phyloP scores from a whole-genome alignment of 352 stramenopile species.

The Phytopythium kandeliae region DNA sequence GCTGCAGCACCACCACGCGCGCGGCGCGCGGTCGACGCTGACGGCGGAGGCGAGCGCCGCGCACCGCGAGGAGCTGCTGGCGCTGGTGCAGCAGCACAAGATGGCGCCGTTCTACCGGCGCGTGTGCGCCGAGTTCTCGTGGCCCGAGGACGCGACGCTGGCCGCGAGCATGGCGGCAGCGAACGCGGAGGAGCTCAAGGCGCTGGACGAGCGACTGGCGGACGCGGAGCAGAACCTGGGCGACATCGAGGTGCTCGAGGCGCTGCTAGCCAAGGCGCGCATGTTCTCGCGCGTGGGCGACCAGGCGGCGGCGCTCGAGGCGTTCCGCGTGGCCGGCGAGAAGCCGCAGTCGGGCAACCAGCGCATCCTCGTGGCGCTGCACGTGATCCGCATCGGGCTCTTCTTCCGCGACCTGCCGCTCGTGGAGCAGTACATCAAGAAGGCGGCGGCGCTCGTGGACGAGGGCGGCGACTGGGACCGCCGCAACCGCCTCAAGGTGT shows the following conservation, averaged over 20 bases:
- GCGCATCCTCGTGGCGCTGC: conserved; percentile 96
- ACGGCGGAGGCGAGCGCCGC: conserved; percentile 18
- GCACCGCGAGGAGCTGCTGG: conserved; percentile 49
- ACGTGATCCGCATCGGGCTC: conserved; percentile 86
- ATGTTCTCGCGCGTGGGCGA: conserved; percentile 94
- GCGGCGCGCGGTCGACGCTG: conserved; percentile 26
- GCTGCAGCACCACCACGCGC: conserved; percentile 62
- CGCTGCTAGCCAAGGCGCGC: conserved; percentile 89
- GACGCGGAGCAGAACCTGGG: conserved; percentile 95
- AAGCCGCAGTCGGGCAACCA: conserved; percentile 96
- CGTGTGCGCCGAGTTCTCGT: conserved; percentile 66
- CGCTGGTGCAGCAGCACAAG: conserved; percentile 51
- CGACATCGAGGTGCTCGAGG: conserved; percentile 98
- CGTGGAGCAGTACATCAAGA: conserved; percentile 85
- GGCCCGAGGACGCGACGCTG: conserved; percentile 51
- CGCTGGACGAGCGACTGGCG: conserved; percentile 81
- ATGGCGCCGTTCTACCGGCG: conserved; percentile 81
- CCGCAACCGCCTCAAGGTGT: conserved; percentile 98
- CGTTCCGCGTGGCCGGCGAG: conserved; percentile 88
- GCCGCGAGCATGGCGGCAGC: conserved; percentile 44
- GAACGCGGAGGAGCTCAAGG: conserved; percentile 67
- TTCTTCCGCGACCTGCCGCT: conserved; percentile 85
- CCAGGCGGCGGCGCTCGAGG: conserved; percentile 87
- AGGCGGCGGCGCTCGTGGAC: conserved; percentile 87
- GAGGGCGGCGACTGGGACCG: conserved; percentile 98